A percentile compares a stretch with the other conserved stretches of the same genome.
phyloP scores from a whole-genome alignment of 129 eudicot species.

The Pulicaria dysenterica region DNA sequence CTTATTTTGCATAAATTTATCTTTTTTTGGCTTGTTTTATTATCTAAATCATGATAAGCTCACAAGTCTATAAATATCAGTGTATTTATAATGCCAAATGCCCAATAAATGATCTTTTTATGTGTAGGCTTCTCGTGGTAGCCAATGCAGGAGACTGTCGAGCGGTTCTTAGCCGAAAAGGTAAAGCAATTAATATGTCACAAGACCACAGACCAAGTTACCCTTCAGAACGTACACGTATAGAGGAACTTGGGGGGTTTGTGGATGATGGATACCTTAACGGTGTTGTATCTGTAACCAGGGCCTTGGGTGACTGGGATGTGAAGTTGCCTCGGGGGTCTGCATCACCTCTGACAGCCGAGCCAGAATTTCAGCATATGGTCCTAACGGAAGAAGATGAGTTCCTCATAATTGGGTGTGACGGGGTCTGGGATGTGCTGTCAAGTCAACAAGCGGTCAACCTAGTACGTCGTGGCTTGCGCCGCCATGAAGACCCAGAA shows the following conservation, averaged over 20 bases:
- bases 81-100: neutral
- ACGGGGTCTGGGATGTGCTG: conserved; percentile 76
- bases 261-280: conserved; percentile 69
- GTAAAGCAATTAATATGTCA: conserved; percentile 69
- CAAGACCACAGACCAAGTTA: conserved; percentile 66
- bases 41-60: no score
- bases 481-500: conserved; percentile 71
- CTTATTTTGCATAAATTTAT: no score
- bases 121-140: conserved; percentile 63
- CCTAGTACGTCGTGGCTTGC: conserved; percentile 59
- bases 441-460: conserved; percentile 75
- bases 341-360: conserved; percentile 62
- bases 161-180: conserved; percentile 72
- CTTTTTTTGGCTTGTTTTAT: no score
- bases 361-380: conserved; percentile 59
- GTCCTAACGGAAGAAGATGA: conserved; percentile 49
- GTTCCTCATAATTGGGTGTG: conserved; percentile 49
- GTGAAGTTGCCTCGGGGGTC: conserved; percentile 69
- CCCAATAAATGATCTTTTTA: neutral
- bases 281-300: conserved; percentile 60
- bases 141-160: conserved; percentile 81
- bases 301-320: conserved; percentile 83
- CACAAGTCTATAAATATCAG: no score
- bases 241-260: conserved; percentile 64
- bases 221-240: conserved; percentile 48